Base-by-base conservation (phyloP, 768 basidiomycete species). In the Tricholoma matsutake region DNA sequence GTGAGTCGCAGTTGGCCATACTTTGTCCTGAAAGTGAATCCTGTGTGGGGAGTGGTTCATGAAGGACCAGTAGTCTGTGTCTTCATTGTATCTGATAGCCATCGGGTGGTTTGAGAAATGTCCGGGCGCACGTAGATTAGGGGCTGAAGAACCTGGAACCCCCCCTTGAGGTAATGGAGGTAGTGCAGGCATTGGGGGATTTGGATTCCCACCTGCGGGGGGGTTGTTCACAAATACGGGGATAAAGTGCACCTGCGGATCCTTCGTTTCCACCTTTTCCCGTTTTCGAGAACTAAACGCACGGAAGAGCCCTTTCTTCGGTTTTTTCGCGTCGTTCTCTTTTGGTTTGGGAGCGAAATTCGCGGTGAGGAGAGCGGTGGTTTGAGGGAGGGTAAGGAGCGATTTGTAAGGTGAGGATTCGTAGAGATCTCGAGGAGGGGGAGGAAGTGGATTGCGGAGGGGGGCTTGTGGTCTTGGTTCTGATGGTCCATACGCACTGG, bases 1-100 rank as follows among this genome's bases (percentile, higher is more conserved):
- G 64, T 93, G 91, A 65, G 86, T 71, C 9, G 87, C 91, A 1
- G 85, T 88, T 1, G 88, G 88, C 65, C 86, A 94, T 43, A 73
- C 71, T 57, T 75, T 76, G 32, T 83, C 78, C 35, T 78, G 70
- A 70, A 85, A 86, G 57, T 85, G 58, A 20, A 94, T 80, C 4
- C 77, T 78, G 65, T 91, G 84, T 1, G 77, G 81, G 1, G 91
- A 91, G 64, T 86, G 83, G 66, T 85, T 89, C 69, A 89, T 73
- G 71, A 92, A 86, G 1, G 79, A 80, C 0, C 76, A 67, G 57
- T 75, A 78, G 13, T 72, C 65, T 0, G 71, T 72, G 1, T 66
- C 61, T 59, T 83, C 78, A 61, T 81, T 72, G 69, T 86, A 82
- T 61, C 69, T 70, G 62, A 83, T 69, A 1, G 75, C 70, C 13